phyloP scores from a whole-genome alignment of 2,329 filamentous ascomycete genomes.

The Ascochyta pisi region DNA sequence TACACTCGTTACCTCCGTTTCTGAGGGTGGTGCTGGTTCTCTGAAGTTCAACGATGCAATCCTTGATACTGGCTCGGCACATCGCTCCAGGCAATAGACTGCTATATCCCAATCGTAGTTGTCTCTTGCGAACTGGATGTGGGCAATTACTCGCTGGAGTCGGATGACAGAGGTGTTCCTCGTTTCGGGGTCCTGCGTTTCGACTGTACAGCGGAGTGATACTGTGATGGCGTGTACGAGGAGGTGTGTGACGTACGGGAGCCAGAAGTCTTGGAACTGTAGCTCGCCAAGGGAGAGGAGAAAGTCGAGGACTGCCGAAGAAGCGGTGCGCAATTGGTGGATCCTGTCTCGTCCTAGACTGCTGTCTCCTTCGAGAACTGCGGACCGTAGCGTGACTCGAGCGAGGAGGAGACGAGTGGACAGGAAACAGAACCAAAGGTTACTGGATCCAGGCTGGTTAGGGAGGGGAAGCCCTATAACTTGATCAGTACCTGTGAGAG shows the following conservation, averaged over 20 bases:
- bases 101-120: constrained; percentile 64
- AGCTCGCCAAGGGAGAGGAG: constrained; percentile 55
- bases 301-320: constrained; percentile 59
- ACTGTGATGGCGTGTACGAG: constrained; percentile 62
- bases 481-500: neutral
- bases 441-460: constrained; percentile 42
- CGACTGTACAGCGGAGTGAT: constrained; percentile 59
- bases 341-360: constrained; percentile 41
- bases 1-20: constrained; percentile 25
- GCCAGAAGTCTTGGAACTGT: constrained; percentile 62
- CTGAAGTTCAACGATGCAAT: constrained; percentile 41
- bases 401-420: constrained; percentile 50
- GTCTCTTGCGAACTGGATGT: constrained; percentile 56
- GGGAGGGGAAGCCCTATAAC: constrained; percentile 33
- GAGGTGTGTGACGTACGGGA: constrained; percentile 58
- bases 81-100: constrained; percentile 59
- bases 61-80: constrained; percentile 45
- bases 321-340: constrained; percentile 57
- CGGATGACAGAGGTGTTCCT: constrained; percentile 56
- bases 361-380: constrained; percentile 35
- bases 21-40: constrained; percentile 26
- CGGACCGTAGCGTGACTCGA: constrained; percentile 44
- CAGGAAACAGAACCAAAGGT: constrained; percentile 52
- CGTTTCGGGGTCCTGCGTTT: constrained; percentile 57
- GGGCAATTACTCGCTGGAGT: constrained; percentile 56